Percentiles rank a stretch among this genome's conserved stretches.
phyloP scores from a whole-genome alignment of 73 alveolate genomes.

The Effrenium voratum region DNA sequence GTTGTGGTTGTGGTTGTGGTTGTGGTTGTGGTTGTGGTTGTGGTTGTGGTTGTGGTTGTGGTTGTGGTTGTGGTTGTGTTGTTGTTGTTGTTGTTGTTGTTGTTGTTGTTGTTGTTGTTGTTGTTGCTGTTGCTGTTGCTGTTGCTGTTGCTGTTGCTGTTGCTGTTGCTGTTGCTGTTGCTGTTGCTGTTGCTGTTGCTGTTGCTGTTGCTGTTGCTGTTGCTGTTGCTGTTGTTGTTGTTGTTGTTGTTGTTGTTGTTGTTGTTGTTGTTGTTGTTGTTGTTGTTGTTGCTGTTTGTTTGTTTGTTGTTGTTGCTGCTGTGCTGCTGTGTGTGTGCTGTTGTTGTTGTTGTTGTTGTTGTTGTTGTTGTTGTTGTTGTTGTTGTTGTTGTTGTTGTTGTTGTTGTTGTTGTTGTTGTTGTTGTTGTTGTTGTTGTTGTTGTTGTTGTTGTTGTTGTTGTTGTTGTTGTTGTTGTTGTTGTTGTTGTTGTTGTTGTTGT shows the following conservation, averaged over 20 bases:
- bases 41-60: too few relatives aligned
- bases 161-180: not conserved
- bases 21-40: too few relatives aligned
- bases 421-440: not conserved
- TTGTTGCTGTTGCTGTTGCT: not conserved
- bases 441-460: not conserved
- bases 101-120: conserved; percentile 12
- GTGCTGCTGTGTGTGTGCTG: not conserved
- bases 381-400: not conserved
- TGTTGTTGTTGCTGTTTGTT: not conserved
- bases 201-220: not conserved
- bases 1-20: too few relatives aligned
- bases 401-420: not conserved
- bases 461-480: not conserved
- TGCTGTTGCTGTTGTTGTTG: not conserved
- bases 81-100: conserved; percentile 20
- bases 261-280: not conserved
- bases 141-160: not conserved
- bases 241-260: not conserved
- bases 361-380: not conserved
- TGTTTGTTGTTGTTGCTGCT: not conserved
- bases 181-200: not conserved
- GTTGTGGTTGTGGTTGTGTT: too few relatives aligned
- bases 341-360: not conserved
- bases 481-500: not conserved